A percentile compares a stretch with the other conserved stretches of the same genome.
Conservation (phyloP, 805 yeast species). For the Candida mattraensis region DNA sequence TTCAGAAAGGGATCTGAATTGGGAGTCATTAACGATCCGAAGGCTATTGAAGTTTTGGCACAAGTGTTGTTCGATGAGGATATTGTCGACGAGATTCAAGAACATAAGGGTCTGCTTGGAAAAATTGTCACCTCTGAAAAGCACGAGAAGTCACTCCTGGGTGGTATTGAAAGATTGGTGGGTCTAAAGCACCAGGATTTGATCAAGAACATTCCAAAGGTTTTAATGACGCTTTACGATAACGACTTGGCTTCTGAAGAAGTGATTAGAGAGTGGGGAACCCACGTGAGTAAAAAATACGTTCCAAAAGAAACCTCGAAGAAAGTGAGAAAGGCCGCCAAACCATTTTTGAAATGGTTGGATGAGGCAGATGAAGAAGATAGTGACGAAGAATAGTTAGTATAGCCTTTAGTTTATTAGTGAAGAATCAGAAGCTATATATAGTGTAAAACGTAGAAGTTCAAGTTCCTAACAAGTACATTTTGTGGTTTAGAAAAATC, state of each 20-base stretch:
- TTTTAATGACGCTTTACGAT: conserved; percentile 78
- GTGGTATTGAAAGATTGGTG: conserved; percentile 92
- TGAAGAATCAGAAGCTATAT: neutral
- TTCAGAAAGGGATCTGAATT: conserved; percentile 85
- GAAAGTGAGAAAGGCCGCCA: conserved; percentile 94
- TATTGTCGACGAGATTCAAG: conserved; percentile 67
- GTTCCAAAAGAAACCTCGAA: conserved; percentile 90
- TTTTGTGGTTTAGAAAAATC: neutral
- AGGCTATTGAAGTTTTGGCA: conserved; percentile 87
- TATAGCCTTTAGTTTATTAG: too few species aligned
- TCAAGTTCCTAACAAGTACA: neutral
- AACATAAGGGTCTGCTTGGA: conserved; percentile 78
- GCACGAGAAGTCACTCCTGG: conserved; percentile 85
- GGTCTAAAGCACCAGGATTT: conserved; percentile 76
- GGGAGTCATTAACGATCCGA: conserved; percentile 67
- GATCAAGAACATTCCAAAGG: conserved; percentile 73
- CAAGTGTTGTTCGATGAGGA: conserved; percentile 83
- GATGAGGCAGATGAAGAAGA: conserved; percentile 87
- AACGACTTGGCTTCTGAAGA: conserved; percentile 84
- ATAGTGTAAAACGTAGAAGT: neutral
- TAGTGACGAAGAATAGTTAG: conserved; percentile 33
- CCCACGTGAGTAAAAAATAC: conserved; percentile 87
- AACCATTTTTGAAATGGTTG: conserved; percentile 93
- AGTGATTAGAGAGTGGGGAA: conserved; percentile 78
- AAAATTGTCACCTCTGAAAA: conserved; percentile 68